These are phyloP conservation scores for Fusarium annulatum DNA, from an alignment of 2,329 filamentous ascomycete genomes.

Conservation along the genomic window DNA sequence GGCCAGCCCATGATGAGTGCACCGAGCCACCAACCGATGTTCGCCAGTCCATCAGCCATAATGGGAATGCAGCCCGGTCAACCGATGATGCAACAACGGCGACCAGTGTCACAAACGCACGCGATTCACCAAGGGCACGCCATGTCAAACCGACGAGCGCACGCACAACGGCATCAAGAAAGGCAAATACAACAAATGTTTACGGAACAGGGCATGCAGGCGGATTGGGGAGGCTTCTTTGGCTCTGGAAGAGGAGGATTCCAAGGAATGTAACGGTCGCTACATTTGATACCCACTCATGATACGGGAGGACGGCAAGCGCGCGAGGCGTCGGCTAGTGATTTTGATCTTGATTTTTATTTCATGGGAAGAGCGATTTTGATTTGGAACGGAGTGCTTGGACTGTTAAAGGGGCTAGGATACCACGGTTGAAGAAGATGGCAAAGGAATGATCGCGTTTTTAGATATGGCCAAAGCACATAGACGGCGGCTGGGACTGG, in stretches of 20 bases:
- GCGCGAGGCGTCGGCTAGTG: slow-evolving; percentile 42
- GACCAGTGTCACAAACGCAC: slow-evolving; percentile 39
- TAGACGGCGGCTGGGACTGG: slow-evolving; percentile 28
- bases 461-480: slow-evolving; percentile 36
- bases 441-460: slow-evolving; percentile 20
- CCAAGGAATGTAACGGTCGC: slow-evolving; percentile 55
- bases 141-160: slow-evolving; percentile 40
- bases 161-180: slow-evolving; percentile 50
- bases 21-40: slow-evolving; percentile 56
- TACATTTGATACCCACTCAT: slow-evolving; percentile 55
- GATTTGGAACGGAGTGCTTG: slow-evolving; percentile 36
- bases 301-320: slow-evolving; percentile 44
- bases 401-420: slow-evolving; percentile 11
- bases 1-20: slow-evolving; percentile 57
- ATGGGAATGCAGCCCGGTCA: slow-evolving; percentile 54
- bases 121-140: slow-evolving; percentile 41
- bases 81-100: slow-evolving; percentile 43
- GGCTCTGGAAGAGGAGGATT: slow-evolving; percentile 57
- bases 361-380: slow-evolving; percentile 37
- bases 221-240: slow-evolving; percentile 61
- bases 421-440: slow-evolving; percentile 22
- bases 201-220: slow-evolving; percentile 58
- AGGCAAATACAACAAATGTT: slow-evolving; percentile 63
- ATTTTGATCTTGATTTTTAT: slow-evolving; percentile 40
- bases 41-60: slow-evolving; percentile 54